Evolutionary conservation across 495 filamentous ascomycete species (phyloP).

Genomic region (Penicillium pancosmium): DNA sequence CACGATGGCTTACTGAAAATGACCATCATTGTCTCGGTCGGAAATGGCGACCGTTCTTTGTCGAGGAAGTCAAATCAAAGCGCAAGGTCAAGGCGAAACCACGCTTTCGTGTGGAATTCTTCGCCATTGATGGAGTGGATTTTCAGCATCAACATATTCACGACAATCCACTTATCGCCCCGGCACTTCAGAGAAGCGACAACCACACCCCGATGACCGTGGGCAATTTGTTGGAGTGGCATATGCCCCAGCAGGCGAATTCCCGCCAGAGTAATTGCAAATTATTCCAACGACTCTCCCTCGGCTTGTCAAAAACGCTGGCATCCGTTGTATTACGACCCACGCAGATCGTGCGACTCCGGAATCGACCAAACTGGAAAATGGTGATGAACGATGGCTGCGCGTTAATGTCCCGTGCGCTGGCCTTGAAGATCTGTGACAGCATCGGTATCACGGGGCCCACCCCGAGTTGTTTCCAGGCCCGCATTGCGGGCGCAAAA

Average conservation of each 20-base stretch:
- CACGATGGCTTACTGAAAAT: conserved; percentile 46
- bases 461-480: conserved; percentile 78
- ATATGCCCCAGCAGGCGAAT: conserved; percentile 48
- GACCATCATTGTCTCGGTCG: conserved; percentile 47
- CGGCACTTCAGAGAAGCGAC: conserved; percentile 24
- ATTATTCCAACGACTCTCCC: conserved; percentile 51
- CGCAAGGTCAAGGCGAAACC: conserved; percentile 30
- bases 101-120: conserved; percentile 52
- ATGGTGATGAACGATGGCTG: conserved; percentile 83
- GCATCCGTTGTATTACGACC: conserved; percentile 51
- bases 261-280: conserved; percentile 49
- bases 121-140: conserved; percentile 53
- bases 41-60: conserved; percentile 50
- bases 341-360: conserved; percentile 40
- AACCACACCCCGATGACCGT: conserved; percentile 42
- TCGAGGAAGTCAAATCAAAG: conserved; percentile 45
- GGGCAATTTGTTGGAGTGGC: conserved; percentile 52
- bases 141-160: conserved; percentile 29
- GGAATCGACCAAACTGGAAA: conserved; percentile 27
- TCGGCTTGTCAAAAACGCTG: conserved; percentile 49
- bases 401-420: conserved; percentile 65
- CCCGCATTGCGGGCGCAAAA: conserved; percentile 80
- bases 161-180: conserved; percentile 18
- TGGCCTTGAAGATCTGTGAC: conserved; percentile 63
- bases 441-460: conserved; percentile 57